Conservation (phyloP, 2,329 filamentous ascomycete genomes). For the Pseudomassariella vexata region DNA sequence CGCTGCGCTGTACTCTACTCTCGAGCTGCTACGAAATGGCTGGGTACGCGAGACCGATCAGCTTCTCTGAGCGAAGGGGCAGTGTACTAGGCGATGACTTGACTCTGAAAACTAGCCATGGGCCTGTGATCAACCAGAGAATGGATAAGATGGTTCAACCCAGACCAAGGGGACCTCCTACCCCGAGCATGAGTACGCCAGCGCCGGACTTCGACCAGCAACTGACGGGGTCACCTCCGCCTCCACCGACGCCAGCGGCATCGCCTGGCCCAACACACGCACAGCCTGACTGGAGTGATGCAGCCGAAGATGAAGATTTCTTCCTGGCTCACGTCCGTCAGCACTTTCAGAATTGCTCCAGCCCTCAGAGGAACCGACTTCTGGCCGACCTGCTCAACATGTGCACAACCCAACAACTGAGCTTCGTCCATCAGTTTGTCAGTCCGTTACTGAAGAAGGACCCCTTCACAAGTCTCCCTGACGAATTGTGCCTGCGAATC, state of each 20-base stretch:
- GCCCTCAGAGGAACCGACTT: constrained; percentile 71
- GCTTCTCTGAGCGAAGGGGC: constrained; percentile 57
- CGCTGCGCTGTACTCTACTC: background rate
- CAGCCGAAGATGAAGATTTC: constrained; percentile 74
- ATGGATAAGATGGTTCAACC: constrained; percentile 50
- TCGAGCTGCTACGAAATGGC: too few relatives aligned
- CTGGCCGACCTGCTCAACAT: constrained; percentile 86
- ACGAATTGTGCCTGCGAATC: constrained; percentile 86
- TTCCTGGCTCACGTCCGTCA: constrained; percentile 74
- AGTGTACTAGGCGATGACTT: constrained; percentile 53
- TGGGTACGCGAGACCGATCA: constrained; percentile 43
- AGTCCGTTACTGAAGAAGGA: constrained; percentile 93
- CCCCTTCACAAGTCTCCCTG: constrained; percentile 85
- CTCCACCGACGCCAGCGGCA: constrained; percentile 59
- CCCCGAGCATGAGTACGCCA: constrained; percentile 61
- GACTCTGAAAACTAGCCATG: constrained; percentile 43
- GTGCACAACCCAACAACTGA: constrained; percentile 91
- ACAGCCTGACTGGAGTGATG: constrained; percentile 69
- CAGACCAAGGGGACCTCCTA: constrained; percentile 53
- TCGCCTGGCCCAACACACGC: constrained; percentile 57
- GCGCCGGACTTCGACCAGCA: constrained; percentile 58
- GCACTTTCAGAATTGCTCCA: constrained; percentile 73
- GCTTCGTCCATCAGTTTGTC: constrained; percentile 94
- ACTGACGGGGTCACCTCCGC: constrained; percentile 55
- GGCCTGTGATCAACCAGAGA: constrained; percentile 34